Base-by-base conservation (phyloP, 2,329 filamentous ascomycete species). In the Xenoacremonium recifei region DNA sequence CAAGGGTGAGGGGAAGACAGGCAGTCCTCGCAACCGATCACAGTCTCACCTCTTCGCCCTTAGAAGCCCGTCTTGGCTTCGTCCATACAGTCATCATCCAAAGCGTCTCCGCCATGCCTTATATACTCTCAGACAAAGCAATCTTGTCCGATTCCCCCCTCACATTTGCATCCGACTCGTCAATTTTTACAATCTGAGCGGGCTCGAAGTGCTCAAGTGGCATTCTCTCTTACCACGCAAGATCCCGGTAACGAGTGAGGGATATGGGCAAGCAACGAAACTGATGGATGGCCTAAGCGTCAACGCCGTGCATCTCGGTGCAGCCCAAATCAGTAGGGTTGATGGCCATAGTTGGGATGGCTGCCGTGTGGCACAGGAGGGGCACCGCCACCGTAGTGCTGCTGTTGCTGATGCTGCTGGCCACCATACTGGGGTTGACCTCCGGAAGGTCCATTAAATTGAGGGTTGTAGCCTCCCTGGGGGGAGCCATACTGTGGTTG, bases 361-460 rank as follows among this genome's bases (percentile, higher is more conserved):
- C 58, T 63, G 50, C 63, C 62, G 21, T 57, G 56, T 19, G 62
- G 58, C 16, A 59, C 50, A 20, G 57, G 52, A 19, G 55, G 55
- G 21, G 59, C 50, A 15, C 50, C 52, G 16, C 55, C 49, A 13
- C 54, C 51, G 25, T 62, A 60, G 5, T 58, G 49, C 31, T 56
- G 53, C 31, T 57, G n/a, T n/a, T n/a, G n/a, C n/a, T n/a, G n/a
- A n/a, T n/a, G 54, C 19, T 41, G 42, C 30, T 41, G 29, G 7
- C 27, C 21, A 19, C 49, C 46, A 34, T 51, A 51, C 19, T 49
- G 42, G 10, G 29, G 29, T 16, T 32, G 29, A 16, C 30, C 30
- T 3, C 33, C 35, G 12, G 31, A 20, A 29, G 19, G 9, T 23
- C 34, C 35, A 29, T 7, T 16, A 16, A 35, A 40, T 15, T 13